Evolutionary conservation across 441 rosid genomes (phyloP).

Genomic region (Viola pubescens): DNA sequence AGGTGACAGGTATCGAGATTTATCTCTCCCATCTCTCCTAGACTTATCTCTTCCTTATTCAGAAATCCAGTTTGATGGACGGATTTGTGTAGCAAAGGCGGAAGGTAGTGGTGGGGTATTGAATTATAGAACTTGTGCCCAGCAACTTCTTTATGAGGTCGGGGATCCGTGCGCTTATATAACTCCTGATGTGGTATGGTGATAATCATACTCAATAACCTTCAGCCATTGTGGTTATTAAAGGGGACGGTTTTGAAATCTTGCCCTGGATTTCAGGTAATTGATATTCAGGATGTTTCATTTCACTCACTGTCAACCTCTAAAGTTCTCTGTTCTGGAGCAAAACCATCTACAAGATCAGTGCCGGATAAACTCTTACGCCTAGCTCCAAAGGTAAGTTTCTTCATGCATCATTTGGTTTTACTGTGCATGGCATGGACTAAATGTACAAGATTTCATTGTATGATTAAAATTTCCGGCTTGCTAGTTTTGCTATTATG

Average conservation of each 20-base stretch:
- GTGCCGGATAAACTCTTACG: slow-evolving; percentile 65
- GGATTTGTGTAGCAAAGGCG: slow-evolving; percentile 54
- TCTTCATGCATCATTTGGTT: slow-evolving; percentile 2
- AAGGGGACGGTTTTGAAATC: slow-evolving; percentile 7
- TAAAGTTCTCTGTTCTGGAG: slow-evolving; percentile 61
- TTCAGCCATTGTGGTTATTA: not conserved
- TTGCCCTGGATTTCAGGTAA: slow-evolving; percentile 40
- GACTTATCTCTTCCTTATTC: slow-evolving; percentile 84
- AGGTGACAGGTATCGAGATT: slow-evolving; percentile 70
- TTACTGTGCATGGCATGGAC: not conserved
- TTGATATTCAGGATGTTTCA: slow-evolving; percentile 63
- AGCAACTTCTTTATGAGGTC: slow-evolving; percentile 88
- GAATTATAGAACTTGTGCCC: slow-evolving; percentile 60
- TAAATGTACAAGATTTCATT: not conserved
- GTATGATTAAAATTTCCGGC: too few species aligned
- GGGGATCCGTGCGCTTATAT: slow-evolving; percentile 82
- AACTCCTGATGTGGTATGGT: slow-evolving; percentile 87
- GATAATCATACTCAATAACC: slow-evolving; percentile 9
- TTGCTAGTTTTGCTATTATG: too few species aligned
- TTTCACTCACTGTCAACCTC: slow-evolving; percentile 52
- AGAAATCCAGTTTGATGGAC: slow-evolving; percentile 58
- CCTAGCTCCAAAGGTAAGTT: slow-evolving; percentile 60
- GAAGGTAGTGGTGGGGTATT: slow-evolving; percentile 70
- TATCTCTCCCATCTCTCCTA: slow-evolving; percentile 46
- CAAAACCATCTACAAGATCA: slow-evolving; percentile 50